Base-by-base conservation (phyloP, 1,284 basidiomycete species). In the Rhodofomes roseus region DNA sequence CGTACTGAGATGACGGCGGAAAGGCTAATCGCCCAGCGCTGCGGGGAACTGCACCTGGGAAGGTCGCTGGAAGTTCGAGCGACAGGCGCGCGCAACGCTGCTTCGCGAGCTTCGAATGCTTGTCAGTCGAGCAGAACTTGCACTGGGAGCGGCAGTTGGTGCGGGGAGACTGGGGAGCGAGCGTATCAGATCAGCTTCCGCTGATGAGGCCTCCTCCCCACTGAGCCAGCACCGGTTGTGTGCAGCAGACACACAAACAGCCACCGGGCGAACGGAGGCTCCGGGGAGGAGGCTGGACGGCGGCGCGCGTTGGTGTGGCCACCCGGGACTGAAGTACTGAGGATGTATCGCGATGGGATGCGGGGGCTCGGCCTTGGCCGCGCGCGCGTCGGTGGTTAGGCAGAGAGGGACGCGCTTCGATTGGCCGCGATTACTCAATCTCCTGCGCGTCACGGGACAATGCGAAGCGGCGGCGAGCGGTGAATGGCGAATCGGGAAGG, bases 401-500 rank as follows among this genome's bases (percentile, higher is more conserved):
- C n/a, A 8, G 4, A 3, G 41, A 20, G 11, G 41, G 41, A 20
- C 20, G 41, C 41, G 41, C 41, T 43, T 43, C 41, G 41, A 43
- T 43, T 43, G 41, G 41, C 23, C 44, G 44, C 22, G 44, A 46
- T 46, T 23, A 46, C 44, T 23, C 50, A 51, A 31, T 31, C 50
- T 34, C 50, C 50, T 51, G 50, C 27, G 50, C 50, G 50, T 51
- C 50, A 51, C 50, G 50, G 50, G 50, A 51, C 29, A 36, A 51
- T 8, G 50, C 50, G 50, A 51, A 36, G 50, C 43, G 43, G 14
- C 23, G 43, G 20, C 14, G 50, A 22, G 50, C 27, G 23, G 43
- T 22, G 43, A 27, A 44, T 20, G 46, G n/a, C 41, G 41, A 22
- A 20, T 43, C 41, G n/a, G n/a, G 41, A n/a, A 50, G 23, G 46